These are phyloP conservation scores for Colletotrichum cordylinicola DNA, from an alignment of 2,329 filamentous ascomycete species.

Conservation along the genomic window DNA sequence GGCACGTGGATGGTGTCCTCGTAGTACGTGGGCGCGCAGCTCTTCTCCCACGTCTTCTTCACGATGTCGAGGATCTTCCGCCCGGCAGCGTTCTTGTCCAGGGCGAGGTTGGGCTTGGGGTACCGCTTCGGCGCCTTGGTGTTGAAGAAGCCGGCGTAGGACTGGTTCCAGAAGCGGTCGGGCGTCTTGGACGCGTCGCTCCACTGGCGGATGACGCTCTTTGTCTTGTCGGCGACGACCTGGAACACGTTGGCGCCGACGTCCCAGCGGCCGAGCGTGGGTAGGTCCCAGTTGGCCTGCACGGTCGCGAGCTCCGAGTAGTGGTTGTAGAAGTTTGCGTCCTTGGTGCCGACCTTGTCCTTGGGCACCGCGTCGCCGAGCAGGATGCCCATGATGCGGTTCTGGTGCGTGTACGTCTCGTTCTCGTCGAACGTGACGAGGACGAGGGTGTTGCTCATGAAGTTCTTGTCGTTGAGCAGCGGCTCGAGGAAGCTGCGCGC, in stretches of 20 bases:
- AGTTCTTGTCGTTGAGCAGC: slow-evolving; percentile 71
- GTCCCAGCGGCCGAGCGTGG: slow-evolving; percentile 74
- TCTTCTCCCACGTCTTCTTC: slow-evolving; percentile 42
- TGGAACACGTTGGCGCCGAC: slow-evolving; percentile 75
- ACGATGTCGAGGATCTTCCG: slow-evolving; percentile 43
- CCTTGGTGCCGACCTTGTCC: slow-evolving; percentile 69
- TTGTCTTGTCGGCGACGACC: slow-evolving; percentile 64
- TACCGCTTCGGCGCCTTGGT: slow-evolving; percentile 38
- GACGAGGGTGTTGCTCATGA: slow-evolving; percentile 78
- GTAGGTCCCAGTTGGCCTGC: slow-evolving; percentile 72
- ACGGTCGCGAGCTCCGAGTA: slow-evolving; percentile 74
- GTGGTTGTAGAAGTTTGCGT: slow-evolving; percentile 75
- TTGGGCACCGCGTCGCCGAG: slow-evolving; percentile 76
- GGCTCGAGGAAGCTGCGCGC: slow-evolving; percentile 72
- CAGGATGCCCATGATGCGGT: slow-evolving; percentile 74
- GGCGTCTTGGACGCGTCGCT: slow-evolving; percentile 37
- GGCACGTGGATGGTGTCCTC: slow-evolving; percentile 40
- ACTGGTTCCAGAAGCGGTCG: slow-evolving; percentile 56
- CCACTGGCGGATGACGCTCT: slow-evolving; percentile 54
- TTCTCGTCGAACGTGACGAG: slow-evolving; percentile 84
- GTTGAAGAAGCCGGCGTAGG: slow-evolving; percentile 58
- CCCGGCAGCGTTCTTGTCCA: slow-evolving; percentile 33
- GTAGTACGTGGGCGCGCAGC: slow-evolving; percentile 47
- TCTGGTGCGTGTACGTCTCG: slow-evolving; percentile 69
- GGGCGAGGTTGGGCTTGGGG: slow-evolving; percentile 45